phyloP scores from a whole-genome alignment of 148 eudicot genomes.

The Pharnaceum exiguum region DNA sequence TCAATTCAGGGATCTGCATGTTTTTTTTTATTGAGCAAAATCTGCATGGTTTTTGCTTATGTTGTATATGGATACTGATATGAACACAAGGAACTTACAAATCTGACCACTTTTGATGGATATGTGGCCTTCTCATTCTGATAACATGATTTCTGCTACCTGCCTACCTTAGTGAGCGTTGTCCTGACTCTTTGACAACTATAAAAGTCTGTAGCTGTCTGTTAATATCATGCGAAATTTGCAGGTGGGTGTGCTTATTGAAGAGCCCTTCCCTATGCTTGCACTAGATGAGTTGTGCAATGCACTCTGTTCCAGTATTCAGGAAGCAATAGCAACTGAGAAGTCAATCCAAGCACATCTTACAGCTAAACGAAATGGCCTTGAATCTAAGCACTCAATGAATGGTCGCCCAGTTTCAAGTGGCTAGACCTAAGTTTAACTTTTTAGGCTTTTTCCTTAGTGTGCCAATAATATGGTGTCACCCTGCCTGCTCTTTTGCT shows the following conservation, averaged over 20 bases:
- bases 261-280: slow-evolving; percentile 96
- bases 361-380: slow-evolving; percentile 40
- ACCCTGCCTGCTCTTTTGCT: neutral
- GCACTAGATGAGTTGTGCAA: slow-evolving; percentile 85
- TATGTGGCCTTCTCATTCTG: neutral
- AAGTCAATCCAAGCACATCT: slow-evolving; percentile 44
- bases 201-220: neutral
- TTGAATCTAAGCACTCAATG: slow-evolving; percentile 31
- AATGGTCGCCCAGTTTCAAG: slow-evolving; percentile 65
- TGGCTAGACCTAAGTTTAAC: slow-evolving; percentile 14
- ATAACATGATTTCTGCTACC: neutral
- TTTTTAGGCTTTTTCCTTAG: neutral
- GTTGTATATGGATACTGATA: too few relatives aligned
- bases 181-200: too few relatives aligned
- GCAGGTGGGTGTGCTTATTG: slow-evolving; percentile 95
- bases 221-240: slow-evolving; percentile 8
- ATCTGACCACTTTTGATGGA: neutral
- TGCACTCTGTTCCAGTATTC: slow-evolving; percentile 39
- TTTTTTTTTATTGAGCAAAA: too few relatives aligned
- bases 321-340: slow-evolving; percentile 51
- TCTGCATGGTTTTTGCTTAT: too few relatives aligned
- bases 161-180: too few relatives aligned
- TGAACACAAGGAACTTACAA: too few relatives aligned
- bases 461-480: neutral
- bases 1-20: too few relatives aligned